These are phyloP conservation scores for Nemania sp. DNA, from an alignment of 2,329 filamentous ascomycete genomes.

Conservation along the genomic window DNA sequence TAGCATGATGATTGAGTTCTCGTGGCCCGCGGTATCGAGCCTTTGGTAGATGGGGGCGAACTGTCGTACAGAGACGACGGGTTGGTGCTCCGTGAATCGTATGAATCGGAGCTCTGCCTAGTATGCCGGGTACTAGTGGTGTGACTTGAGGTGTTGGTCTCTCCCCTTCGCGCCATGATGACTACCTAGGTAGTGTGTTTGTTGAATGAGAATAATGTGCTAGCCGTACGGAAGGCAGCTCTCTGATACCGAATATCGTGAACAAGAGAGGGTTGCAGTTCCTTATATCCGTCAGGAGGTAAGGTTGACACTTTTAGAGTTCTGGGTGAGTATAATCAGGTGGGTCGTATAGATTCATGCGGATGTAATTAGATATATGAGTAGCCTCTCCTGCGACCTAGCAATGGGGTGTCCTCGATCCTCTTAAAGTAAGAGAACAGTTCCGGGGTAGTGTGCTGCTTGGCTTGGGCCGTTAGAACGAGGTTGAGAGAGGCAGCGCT, in stretches of 20 bases:
- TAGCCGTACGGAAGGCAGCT: conserved; percentile 19
- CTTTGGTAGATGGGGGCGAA: conserved; percentile 46
- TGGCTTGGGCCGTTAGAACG: conserved; percentile 26
- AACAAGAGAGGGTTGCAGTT: conserved; percentile 17
- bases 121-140: conserved; percentile 47
- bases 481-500: conserved; percentile 24
- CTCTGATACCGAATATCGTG: conserved; percentile 11
- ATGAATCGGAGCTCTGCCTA: conserved; percentile 50
- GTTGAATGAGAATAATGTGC: conserved; percentile 28
- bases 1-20: conserved; percentile 31
- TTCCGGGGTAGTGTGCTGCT: conserved; percentile 33
- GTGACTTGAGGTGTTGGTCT: conserved; percentile 41
- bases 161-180: conserved; percentile 44
- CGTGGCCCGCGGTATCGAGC: conserved; percentile 30
- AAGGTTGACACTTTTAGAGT: conserved; percentile 35
- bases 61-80: conserved; percentile 52
- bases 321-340: conserved; percentile 28
- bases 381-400: conserved; percentile 37
- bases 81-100: conserved; percentile 53
- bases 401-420: conserved; percentile 32
- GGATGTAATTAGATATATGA: conserved; percentile 33
- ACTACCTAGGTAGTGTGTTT: background rate
- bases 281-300: conserved; percentile 34
- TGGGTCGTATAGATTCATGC: conserved; percentile 31
- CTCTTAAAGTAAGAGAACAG: conserved; percentile 30